Evolutionary conservation across 2,329 filamentous ascomycete species (phyloP).

Genomic region (Botrytis fragariae): DNA sequence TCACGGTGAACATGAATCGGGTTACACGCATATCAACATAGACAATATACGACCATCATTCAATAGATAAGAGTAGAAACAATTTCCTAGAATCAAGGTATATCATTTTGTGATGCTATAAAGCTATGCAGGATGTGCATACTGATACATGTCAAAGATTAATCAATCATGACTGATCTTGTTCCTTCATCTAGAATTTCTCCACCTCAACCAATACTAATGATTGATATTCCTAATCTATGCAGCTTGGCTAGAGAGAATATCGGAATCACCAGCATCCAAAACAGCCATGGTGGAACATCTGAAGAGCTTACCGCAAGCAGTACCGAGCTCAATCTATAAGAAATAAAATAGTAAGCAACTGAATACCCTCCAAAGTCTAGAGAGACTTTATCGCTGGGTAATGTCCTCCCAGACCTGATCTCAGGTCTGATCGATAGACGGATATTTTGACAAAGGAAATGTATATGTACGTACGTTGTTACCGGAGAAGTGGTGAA

Average conservation of each 20-base stretch:
- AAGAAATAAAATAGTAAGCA: slow-evolving; percentile 53
- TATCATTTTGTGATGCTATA: slow-evolving; percentile 32
- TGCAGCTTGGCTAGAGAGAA: slow-evolving; percentile 74
- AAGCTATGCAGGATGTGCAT: slow-evolving; percentile 22
- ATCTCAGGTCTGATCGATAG: slow-evolving; percentile 26
- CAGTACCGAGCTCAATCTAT: slow-evolving; percentile 97
- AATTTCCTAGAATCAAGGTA: slow-evolving; percentile 23
- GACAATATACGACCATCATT: background rate
- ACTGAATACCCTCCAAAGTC: slow-evolving; percentile 80
- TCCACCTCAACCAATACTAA: slow-evolving; percentile 8
- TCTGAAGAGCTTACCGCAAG: slow-evolving; percentile 98
- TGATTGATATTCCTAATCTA: slow-evolving; percentile 43
- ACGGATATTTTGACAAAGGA: slow-evolving; percentile 21
- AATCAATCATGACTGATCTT: slow-evolving; percentile 14
- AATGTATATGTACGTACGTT: slow-evolving; percentile 73
- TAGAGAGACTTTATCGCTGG: slow-evolving; percentile 86
- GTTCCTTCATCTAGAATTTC: slow-evolving; percentile 13
- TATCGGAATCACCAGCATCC: slow-evolving; percentile 98
- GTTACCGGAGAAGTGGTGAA: slow-evolving; percentile 98
- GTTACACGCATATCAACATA: background rate
- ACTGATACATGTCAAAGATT: slow-evolving; percentile 15
- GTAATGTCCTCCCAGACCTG: slow-evolving; percentile 50
- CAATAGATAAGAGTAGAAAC: background rate
- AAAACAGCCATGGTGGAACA: slow-evolving; percentile 97
- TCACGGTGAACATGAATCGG: background rate